These are phyloP conservation scores for Artomyces pyxidatus DNA, from an alignment of 768 basidiomycete species.

Conservation along the genomic window DNA sequence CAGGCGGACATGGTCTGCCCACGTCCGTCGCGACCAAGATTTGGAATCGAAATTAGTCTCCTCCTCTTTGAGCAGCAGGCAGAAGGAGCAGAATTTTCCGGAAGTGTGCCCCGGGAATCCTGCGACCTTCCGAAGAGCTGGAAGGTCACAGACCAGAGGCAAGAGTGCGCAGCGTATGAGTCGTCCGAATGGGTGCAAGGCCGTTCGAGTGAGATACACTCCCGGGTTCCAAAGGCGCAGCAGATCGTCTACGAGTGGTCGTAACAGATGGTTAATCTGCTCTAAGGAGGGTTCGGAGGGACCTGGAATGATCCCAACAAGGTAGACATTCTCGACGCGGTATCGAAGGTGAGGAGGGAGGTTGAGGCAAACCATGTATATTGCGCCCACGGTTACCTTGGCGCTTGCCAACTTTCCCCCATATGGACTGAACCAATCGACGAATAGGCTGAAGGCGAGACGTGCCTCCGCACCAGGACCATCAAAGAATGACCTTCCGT, in stretches of 20 bases:
- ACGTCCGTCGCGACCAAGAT: constrained; percentile 17
- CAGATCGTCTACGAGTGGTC: constrained; percentile 30
- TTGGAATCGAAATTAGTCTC: constrained; percentile 21
- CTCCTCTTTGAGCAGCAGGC: constrained; percentile 4
- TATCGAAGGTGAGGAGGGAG: constrained; percentile 28
- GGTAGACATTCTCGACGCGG: constrained; percentile 32
- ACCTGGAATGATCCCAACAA: constrained; percentile 34
- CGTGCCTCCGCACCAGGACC: constrained; percentile 10
- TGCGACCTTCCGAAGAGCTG: background rate
- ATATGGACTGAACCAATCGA: constrained; percentile 31
- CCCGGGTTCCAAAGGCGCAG: constrained; percentile 26
- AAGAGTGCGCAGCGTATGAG: background rate
- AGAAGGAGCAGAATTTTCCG: background rate
- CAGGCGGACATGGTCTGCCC: background rate
- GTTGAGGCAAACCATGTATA: constrained; percentile 29
- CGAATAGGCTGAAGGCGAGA: constrained; percentile 23
- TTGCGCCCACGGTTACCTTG: constrained; percentile 17
- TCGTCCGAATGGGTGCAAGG: background rate
- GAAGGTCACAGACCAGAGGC: background rate
- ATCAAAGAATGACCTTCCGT: background rate
- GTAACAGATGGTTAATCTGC: constrained; percentile 31
- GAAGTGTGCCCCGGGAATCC: background rate
- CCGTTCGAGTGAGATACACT: constrained; percentile 21
- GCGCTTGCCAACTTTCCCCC: constrained; percentile 23
- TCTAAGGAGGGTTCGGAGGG: constrained; percentile 27